Evolutionary conservation across 2,329 filamentous ascomycete genomes (phyloP).

Genomic region (Trichophyton mentagrophytes): DNA sequence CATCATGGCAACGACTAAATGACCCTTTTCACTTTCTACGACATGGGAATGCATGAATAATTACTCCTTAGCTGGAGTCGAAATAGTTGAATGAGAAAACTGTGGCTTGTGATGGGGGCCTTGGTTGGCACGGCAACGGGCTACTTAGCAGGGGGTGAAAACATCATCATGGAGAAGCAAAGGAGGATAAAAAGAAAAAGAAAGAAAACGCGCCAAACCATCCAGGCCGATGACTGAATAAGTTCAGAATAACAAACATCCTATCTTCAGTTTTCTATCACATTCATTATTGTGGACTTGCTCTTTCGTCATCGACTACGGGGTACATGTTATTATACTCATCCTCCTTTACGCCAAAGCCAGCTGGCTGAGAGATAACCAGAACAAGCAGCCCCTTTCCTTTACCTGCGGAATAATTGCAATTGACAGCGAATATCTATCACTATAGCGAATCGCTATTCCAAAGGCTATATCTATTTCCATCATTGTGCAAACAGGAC

Average conservation of each 20-base stretch:
- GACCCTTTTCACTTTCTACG: neutral
- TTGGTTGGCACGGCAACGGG: constrained; percentile 1
- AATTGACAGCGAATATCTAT: neutral
- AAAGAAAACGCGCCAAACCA: neutral
- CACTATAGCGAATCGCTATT: too few species aligned
- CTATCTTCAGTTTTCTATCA: neutral
- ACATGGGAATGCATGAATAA: too few species aligned
- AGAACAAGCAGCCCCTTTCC: neutral
- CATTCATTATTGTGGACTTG: too few species aligned
- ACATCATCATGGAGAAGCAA: neutral
- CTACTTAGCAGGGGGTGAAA: neutral
- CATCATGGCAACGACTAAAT: neutral
- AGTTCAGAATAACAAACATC: neutral
- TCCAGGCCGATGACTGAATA: neutral
- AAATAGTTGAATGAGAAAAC: neutral
- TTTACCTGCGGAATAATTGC: neutral
- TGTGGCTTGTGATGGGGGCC: neutral
- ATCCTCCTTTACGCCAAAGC: neutral
- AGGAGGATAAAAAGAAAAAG: neutral
- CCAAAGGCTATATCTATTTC: too few species aligned
- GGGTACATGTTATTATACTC: neutral
- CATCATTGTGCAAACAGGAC: neutral
- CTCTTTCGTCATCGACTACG: neutral
- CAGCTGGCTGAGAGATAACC: neutral
- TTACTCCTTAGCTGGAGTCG: too few species aligned